Conservation (phyloP, 202 grass and related monocot species). For the Alloteropsis angusta region DNA sequence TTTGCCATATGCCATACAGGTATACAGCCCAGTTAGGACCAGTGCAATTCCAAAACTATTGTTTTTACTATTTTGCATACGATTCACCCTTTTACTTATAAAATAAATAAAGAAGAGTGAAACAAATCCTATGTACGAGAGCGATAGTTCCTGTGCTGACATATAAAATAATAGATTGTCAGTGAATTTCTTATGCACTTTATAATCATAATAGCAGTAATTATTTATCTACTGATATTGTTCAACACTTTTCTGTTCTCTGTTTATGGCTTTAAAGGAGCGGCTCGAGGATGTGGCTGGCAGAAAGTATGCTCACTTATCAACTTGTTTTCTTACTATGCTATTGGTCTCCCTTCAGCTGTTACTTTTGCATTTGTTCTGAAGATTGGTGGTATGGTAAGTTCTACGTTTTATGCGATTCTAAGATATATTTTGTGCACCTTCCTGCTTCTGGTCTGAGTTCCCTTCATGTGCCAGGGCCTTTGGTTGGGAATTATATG, state of each 20-base stretch:
- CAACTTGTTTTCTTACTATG: constrained; percentile 81
- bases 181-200: not conserved
- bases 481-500: constrained; percentile 88
- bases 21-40: not conserved
- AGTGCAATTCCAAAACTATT: not conserved
- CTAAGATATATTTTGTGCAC: not conserved
- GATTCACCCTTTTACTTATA: not conserved
- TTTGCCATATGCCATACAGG: not conserved
- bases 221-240: not conserved
- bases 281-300: constrained; percentile 85
- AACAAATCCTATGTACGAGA: not conserved
- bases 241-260: not conserved
- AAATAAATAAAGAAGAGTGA: not conserved
- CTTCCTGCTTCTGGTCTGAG: not conserved
- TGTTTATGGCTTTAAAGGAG: constrained; percentile 36
- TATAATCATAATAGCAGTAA: not conserved
- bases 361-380: constrained; percentile 71
- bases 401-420: not conserved
- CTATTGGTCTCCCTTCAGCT: constrained; percentile 65
- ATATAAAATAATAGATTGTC: not conserved
- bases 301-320: constrained; percentile 78
- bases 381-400: constrained; percentile 65
- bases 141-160: not conserved
- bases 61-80: not conserved
- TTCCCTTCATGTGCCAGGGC: constrained; percentile 27